Percentiles rank a stretch among this genome's conserved stretches.
phyloP scores from a whole-genome alignment of 768 basidiomycete genomes.

The Lentinula raphanica region DNA sequence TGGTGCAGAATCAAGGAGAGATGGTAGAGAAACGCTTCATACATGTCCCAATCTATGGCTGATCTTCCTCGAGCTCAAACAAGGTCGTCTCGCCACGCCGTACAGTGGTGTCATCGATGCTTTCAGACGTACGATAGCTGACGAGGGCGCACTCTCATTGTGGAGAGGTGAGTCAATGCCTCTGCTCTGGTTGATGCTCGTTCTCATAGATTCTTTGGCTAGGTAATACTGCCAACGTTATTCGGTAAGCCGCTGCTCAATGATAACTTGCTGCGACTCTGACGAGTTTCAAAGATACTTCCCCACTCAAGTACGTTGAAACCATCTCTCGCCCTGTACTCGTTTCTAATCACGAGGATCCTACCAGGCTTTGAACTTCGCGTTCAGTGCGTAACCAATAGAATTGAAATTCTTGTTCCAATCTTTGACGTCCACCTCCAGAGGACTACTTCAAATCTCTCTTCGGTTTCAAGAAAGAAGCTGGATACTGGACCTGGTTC shows the following conservation, averaged over 20 bases:
- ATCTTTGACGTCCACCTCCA: conserved; percentile 23
- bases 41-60: conserved; percentile 17
- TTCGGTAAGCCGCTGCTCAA: conserved; percentile 25
- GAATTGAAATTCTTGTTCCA: not conserved
- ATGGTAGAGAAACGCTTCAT: conserved; percentile 55
- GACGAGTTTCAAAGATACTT: conserved; percentile 76
- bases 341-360: not conserved
- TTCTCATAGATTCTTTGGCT: not conserved
- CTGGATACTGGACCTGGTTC: conserved; percentile 99
- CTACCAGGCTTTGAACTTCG: conserved; percentile 57
- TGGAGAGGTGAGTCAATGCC: conserved; percentile 52
- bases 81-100: conserved; percentile 92
- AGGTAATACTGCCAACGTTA: conserved; percentile 99
- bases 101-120: conserved; percentile 97
- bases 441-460: conserved; percentile 99
- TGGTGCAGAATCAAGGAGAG: conserved; percentile 99
- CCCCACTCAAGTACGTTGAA: conserved; percentile 88
- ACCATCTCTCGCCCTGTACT: not conserved
- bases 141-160: conserved; percentile 92
- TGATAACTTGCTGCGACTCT: not conserved
- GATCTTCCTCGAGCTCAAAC: conserved; percentile 77
- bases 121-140: conserved; percentile 85
- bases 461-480: conserved; percentile 97
- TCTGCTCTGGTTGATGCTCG: not conserved
- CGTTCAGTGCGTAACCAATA: conserved; percentile 78